Base-by-base conservation (phyloP, 306 rosid genomes). In the Ammopiptanthus mongolicus region DNA sequence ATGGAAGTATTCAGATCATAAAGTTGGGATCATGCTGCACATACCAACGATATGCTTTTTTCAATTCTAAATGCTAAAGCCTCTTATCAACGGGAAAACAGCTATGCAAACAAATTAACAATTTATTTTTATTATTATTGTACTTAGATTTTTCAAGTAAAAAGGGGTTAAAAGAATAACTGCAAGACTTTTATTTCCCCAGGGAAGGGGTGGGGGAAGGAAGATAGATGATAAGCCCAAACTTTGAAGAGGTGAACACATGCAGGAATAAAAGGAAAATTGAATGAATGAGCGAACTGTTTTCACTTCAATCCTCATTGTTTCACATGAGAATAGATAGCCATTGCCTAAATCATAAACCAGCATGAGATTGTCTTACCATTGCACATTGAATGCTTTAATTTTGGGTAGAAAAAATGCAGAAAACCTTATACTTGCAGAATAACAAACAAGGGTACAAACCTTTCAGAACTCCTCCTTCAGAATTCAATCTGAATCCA, bases 401-500 rank as follows among this genome's bases (percentile, higher is more conserved):
- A 44, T 59, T 71, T 76, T 44, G 52, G 50, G 63, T 31, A 23
- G 33, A 23, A 59, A 29, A 33, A 51, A 33, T 50, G 15, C 18
- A 44, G 60, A 61, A 67, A 66, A 65, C 12, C 50, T 37, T 47
- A 71, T 53, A n/a, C n/a, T 47, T 55, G 69, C 57, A 65, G 22
- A 76, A 48, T 5, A 77, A 52, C 33, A 69, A 61, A 48, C n/a
- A 42, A 37, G 65, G 59, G 53, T 25, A 78, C 79, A 46, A 25
- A 94, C 97, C 98, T 95, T 95, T 91, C 78, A 95, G 79, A 68
- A 86, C 79, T 71, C 97, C 97, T 59, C 98, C 98, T 81, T 95
- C 97, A 21, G 96, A 88, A 79, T 95, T 95, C 86, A 95, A 77
- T 78, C 75, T 91, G 86, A 88, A 86, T n/a, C 90, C 93, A 47